A percentile compares a stretch with the other conserved stretches of the same genome.
These are phyloP conservation scores for Clitocybe nebularis DNA, from an alignment of 1,284 basidiomycete species.

Conservation along the genomic window DNA sequence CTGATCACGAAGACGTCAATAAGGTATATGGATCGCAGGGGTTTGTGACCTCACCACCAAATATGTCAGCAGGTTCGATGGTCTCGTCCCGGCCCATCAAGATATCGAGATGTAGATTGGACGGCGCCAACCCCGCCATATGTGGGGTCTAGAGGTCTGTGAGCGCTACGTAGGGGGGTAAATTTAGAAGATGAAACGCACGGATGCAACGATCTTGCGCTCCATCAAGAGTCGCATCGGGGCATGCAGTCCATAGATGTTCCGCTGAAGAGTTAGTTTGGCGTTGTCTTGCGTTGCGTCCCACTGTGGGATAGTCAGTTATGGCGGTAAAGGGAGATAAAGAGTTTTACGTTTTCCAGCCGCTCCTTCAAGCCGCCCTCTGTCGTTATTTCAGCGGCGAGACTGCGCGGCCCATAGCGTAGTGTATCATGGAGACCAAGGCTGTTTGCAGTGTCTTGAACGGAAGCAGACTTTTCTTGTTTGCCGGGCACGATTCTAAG, in stretches of 20 bases:
- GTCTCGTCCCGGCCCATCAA: conserved; percentile 86
- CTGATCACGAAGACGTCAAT: conserved; percentile 31
- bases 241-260: conserved; percentile 83
- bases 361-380: conserved; percentile 55
- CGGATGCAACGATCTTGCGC: conserved; percentile 73
- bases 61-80: conserved; percentile 72
- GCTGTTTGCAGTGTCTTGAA: conserved; percentile 64
- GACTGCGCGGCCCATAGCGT: conserved; percentile 68
- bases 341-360: conserved; percentile 57
- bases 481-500: conserved; percentile 62
- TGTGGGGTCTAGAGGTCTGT: conserved; percentile 47
- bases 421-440: conserved; percentile 80
- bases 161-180: not conserved
- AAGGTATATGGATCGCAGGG: not conserved
- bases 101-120: conserved; percentile 87
- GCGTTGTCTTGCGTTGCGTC: conserved; percentile 88
- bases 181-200: conserved; percentile 42
- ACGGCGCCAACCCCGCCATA: conserved; percentile 58
- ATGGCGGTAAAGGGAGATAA: not conserved
- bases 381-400: conserved; percentile 66
- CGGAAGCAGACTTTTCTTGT: conserved; percentile 56
- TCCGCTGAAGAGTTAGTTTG: conserved; percentile 81
- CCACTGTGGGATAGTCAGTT: conserved; percentile 59
- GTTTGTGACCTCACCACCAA: conserved; percentile 47
- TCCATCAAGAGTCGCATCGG: conserved; percentile 94